Evolutionary conservation across 1,284 basidiomycete species (phyloP), one percentile per base, ranked within the genome.

Genomic region (Apiotrichum gamsii): DNA sequence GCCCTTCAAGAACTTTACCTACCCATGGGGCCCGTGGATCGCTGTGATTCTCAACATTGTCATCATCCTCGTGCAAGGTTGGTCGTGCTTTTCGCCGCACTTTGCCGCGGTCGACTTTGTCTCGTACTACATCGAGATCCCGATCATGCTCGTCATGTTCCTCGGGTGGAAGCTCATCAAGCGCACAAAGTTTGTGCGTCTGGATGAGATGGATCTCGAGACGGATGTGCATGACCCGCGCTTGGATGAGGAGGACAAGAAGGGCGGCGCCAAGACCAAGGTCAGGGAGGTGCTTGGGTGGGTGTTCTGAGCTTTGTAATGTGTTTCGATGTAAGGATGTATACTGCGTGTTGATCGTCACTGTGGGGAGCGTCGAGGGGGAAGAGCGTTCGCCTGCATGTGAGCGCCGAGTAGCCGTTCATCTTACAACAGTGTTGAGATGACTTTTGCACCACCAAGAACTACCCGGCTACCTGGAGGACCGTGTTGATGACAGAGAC

Each of bases 61-160:
- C 46, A 61, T 72, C 52, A 51, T 69, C 30, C 63, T 72, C 43
- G 67, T 72, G 48, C 69, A 58, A 18, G 59, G 51, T 33, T 66
- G 59, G 58, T 52, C 47, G 9, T 85, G 89, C 34, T 90, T 91
- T 79, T 46, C 41, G 16, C 52, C 46, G 3, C 41, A 37, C 18
- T 54, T 49, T 40, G 19, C 20, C 16, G 36, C 33, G 4, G 47
- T 49, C 40, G 52, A 46, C 25, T 66, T 67, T 47, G 49, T 66
- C 49, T 63, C 62, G 39, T 58, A 51, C 57, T 60, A 61, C 51
- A 51, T 93, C 32, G 85, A 88, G 30, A 71, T 90, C 38, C 70
- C 70, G n/a, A 56, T 85, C 40, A 90, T 90, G 80, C 83, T 85
- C 16, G 52, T 89, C 48, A 66, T 91, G 37, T 91, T 86, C 69